Evolutionary conservation across 1,284 basidiomycete species (phyloP).

Genomic region (Trametes versicolor): DNA sequence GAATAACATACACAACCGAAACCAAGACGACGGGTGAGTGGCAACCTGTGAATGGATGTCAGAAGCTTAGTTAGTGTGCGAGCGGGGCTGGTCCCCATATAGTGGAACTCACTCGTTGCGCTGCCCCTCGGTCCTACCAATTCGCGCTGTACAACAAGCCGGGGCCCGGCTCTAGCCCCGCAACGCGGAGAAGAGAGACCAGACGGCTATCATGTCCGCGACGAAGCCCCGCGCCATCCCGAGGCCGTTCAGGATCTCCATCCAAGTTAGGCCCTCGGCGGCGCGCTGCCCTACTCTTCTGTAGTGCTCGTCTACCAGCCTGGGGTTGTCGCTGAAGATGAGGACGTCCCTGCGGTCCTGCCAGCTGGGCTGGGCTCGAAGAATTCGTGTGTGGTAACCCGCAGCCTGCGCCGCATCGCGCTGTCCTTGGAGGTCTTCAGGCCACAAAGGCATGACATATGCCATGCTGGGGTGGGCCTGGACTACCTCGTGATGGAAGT

Average conservation of each 20-base stretch:
- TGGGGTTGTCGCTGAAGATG: not conserved
- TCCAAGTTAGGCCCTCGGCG: not conserved
- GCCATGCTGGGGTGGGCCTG: not conserved
- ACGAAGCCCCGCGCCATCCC: not conserved
- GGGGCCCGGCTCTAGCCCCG: not conserved
- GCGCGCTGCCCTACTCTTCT: not conserved
- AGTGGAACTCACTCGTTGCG: not conserved
- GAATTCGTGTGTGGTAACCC: not conserved
- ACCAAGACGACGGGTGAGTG: constrained; percentile 3
- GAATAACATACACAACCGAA: not conserved
- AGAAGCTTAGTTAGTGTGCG: not conserved
- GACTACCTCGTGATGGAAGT: not conserved
- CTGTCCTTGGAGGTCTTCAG: not conserved
- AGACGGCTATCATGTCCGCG: not conserved
- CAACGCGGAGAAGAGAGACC: not conserved
- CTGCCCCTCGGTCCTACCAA: not conserved
- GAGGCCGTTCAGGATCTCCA: not conserved
- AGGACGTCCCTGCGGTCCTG: constrained; percentile 1
- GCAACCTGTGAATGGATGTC: constrained; percentile 1
- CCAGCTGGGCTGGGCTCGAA: constrained; percentile 2
- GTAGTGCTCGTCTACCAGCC: not conserved
- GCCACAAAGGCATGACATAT: not conserved
- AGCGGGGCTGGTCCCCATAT: not conserved
- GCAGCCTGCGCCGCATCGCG: not conserved
- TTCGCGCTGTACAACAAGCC: not conserved